A percentile compares a stretch with the other conserved stretches of the same genome.
Evolutionary conservation across 2,329 filamentous ascomycete species (phyloP).

Genomic region (Claviceps sp.): DNA sequence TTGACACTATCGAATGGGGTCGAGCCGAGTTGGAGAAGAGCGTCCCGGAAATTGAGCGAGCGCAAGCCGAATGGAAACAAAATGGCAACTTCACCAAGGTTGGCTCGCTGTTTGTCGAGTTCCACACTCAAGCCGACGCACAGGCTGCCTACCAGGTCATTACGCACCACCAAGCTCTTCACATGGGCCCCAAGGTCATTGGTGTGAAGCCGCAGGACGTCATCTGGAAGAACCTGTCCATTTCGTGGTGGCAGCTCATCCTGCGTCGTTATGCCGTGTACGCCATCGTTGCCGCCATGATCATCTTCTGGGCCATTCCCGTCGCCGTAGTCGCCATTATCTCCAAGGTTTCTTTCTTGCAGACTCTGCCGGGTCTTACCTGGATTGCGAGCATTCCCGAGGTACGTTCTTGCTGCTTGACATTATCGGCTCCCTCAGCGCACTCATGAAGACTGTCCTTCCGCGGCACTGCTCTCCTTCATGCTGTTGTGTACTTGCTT

Average conservation of each 20-base stretch:
- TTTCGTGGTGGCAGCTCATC: constrained; percentile 61
- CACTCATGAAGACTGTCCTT: background rate
- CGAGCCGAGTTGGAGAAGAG: constrained; percentile 42
- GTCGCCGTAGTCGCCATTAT: constrained; percentile 71
- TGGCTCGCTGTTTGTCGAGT: constrained; percentile 85
- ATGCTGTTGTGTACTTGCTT: no score
- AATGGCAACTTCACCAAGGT: constrained; percentile 50
- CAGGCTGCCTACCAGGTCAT: constrained; percentile 75
- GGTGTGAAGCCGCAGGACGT: constrained; percentile 70
- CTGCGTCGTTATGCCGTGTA: constrained; percentile 52
- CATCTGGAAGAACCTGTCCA: constrained; percentile 67
- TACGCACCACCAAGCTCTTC: constrained; percentile 66
- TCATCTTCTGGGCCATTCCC: constrained; percentile 74
- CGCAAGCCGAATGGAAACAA: constrained; percentile 46
- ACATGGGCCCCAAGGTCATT: constrained; percentile 76
- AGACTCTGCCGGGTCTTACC: constrained; percentile 50
- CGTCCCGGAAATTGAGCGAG: constrained; percentile 52
- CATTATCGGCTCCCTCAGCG: no score
- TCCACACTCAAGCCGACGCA: constrained; percentile 66
- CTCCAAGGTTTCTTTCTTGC: constrained; percentile 67
- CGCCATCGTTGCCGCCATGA: constrained; percentile 53
- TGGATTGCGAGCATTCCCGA: constrained; percentile 63
- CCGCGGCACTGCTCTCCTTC: background rate
- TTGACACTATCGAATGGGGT: constrained; percentile 80
- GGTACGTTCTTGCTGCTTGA: constrained; percentile 8